Evolutionary conservation across 2,329 filamentous ascomycete species (phyloP), one percentile per base, ranked within the genome.

Genomic region (Ophiostoma australiae): DNA sequence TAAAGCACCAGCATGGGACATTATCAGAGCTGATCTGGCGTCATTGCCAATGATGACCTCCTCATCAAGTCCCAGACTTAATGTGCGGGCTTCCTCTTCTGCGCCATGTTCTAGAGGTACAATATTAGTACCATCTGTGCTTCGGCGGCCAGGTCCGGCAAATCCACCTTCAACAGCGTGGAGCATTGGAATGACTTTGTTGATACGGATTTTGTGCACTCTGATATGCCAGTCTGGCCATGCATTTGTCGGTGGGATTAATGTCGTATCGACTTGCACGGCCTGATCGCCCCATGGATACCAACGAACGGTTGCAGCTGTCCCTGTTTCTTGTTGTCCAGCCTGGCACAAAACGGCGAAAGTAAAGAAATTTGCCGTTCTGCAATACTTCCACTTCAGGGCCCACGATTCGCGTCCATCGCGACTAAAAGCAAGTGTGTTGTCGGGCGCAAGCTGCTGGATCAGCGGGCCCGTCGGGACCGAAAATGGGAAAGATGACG

Each of bases 201-300:
- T 74, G 3, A 71, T 20, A 58, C 67, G 68, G 65, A 81, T 77
- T 10, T 73, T 75, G 71, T 81, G 80, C 15, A 78, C 75, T 4
- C 80, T 77, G 1, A 81, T 70, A 74, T 81, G 80, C 80, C 80
- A 81, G 70, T 81, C 79, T 27, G 78, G 78, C 72, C 75, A 78
- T 17, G 75, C 73, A 8, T 74, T 73, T 3, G 74, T 73, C 3
- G 79, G 78, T 5, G 80, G 78, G 11, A 81, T 76, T 15, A 81
- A 74, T 15, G 77, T 79, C 0, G 78, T 81, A 67, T 78, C 74
- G 11, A 81, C 73, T n/a, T 76, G 73, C 1, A 80, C 74, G 68
- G 72, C 67, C 27, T 70, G 70, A 63, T 71, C 68, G 31, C 68
- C 68, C 71, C 75, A 74, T 1, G 74, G 74, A 37, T 70, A 70